Evolutionary conservation across 257 asterid species (phyloP).

Genomic region (Solanum sparsipilum): DNA sequence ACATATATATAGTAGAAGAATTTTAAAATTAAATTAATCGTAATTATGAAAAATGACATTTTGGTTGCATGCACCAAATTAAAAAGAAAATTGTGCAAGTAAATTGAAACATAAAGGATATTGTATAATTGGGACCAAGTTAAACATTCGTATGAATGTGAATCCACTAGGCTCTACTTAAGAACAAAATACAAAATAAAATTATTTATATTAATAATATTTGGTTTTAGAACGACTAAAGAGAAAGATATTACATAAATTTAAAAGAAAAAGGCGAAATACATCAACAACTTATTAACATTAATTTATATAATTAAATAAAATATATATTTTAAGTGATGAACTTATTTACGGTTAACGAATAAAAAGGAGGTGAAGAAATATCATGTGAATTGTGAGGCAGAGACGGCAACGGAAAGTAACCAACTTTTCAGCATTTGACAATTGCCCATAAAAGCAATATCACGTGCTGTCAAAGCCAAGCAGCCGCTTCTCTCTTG

Average conservation of each 20-base stretch:
- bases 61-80: background rate
- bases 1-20: background rate
- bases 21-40: background rate
- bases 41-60: no score
- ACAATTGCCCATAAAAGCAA: background rate
- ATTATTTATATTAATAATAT: no score
- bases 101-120: background rate
- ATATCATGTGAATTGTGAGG: background rate
- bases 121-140: background rate
- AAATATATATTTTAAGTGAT: no score
- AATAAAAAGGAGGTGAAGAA: background rate
- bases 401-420: conserved; percentile 18
- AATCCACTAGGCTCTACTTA: background rate
- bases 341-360: no score
- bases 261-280: no score
- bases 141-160: background rate
- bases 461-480: conserved; percentile 8
- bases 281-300: no score
- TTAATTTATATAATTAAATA: no score
- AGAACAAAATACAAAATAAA: background rate
- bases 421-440: background rate
- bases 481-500: background rate
- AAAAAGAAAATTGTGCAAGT: background rate
- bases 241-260: background rate
- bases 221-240: background rate